A percentile compares a stretch with the other conserved stretches of the same genome.
phyloP scores from a whole-genome alignment of 1,139 yeast genomes.

The Kodamaea ohmeri region DNA sequence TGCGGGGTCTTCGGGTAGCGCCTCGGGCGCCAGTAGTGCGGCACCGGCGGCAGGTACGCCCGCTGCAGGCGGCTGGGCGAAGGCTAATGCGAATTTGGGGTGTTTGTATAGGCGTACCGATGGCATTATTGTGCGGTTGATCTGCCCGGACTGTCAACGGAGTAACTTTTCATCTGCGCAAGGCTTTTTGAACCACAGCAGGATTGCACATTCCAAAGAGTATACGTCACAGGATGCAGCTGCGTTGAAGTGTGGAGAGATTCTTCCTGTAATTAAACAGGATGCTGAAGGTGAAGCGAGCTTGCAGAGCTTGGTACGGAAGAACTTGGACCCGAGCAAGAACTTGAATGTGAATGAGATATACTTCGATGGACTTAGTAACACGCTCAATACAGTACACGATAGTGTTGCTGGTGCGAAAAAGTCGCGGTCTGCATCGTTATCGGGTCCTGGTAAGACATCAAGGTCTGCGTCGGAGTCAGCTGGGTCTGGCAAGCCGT shows the following conservation, averaged over 20 bases:
- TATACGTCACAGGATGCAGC: slow-evolving; percentile 75
- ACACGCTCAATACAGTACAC: slow-evolving; percentile 19
- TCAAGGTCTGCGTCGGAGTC: no score
- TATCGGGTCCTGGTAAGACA: slow-evolving; percentile 5
- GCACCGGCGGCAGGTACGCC: slow-evolving; percentile 18
- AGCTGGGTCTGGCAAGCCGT: no score
- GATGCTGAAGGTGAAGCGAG: slow-evolving; percentile 55
- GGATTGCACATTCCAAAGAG: slow-evolving; percentile 72
- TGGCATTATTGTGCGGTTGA: slow-evolving; percentile 64
- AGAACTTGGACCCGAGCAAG: slow-evolving; percentile 40
- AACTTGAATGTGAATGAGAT: slow-evolving; percentile 41
- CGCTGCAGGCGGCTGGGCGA: slow-evolving; percentile 15
- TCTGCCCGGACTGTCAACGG: slow-evolving; percentile 66
- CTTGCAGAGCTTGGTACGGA: slow-evolving; percentile 38
- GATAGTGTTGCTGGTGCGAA: slow-evolving; percentile 11
- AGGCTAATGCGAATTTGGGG: slow-evolving; percentile 32
- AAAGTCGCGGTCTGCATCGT: slow-evolving; percentile 9
- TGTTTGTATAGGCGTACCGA: slow-evolving; percentile 72
- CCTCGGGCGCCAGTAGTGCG: slow-evolving; percentile 14
- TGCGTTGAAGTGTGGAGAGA: slow-evolving; percentile 65
- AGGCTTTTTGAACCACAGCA: slow-evolving; percentile 73
- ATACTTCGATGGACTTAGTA: slow-evolving; percentile 36
- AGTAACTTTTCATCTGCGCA: slow-evolving; percentile 76
- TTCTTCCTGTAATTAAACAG: slow-evolving; percentile 56
- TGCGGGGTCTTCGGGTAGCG: slow-evolving; percentile 9